Evolutionary conservation across 1,139 yeast genomes (phyloP).

Genomic region (Pneumocystis wakefieldiae): DNA sequence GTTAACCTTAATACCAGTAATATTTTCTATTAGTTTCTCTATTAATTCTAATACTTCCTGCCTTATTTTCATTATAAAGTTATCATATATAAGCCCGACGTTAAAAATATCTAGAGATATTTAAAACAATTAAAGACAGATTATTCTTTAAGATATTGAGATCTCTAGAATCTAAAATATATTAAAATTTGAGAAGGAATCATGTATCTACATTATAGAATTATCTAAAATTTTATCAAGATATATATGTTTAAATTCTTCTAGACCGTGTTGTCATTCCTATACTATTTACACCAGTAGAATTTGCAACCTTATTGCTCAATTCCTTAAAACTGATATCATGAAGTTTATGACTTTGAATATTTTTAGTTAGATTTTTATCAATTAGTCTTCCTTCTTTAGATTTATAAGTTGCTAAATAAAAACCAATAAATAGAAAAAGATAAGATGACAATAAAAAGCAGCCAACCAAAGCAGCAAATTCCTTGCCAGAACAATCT

Average conservation of each 20-base stretch:
- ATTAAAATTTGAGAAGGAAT: background rate
- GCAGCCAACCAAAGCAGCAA: constrained; percentile 86
- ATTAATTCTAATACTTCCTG: background rate
- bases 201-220: background rate
- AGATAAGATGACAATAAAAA: constrained; percentile 78
- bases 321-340: background rate
- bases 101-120: background rate
- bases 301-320: background rate
- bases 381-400: background rate
- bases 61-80: background rate
- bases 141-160: background rate
- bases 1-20: background rate
- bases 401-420: background rate
- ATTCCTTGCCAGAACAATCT: constrained; percentile 80
- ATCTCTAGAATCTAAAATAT: background rate
- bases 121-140: background rate
- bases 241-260: background rate
- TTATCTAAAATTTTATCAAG: background rate
- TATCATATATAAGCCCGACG: background rate
- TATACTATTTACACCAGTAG: background rate
- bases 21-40: background rate
- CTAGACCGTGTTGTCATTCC: background rate
- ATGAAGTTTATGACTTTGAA: background rate
- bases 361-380: background rate
- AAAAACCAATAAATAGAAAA: constrained; percentile 55